Evolutionary conservation across 306 rosid species (phyloP).

Genomic region (Neltuma alba): DNA sequence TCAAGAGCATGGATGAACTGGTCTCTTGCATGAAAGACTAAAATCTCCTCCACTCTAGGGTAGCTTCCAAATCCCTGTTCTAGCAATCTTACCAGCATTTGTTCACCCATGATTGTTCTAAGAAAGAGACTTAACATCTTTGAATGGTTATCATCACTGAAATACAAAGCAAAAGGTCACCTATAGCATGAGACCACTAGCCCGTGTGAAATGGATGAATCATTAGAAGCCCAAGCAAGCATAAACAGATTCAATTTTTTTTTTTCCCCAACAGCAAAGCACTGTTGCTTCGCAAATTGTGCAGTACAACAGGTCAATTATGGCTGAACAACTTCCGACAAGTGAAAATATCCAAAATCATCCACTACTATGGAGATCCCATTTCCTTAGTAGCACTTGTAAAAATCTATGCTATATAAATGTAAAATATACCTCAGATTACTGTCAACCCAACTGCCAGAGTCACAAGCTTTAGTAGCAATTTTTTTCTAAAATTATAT

Average conservation of each 20-base stretch:
- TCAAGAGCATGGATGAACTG: neutral
- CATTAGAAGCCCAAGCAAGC: neutral
- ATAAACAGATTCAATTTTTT: neutral
- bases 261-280: neutral
- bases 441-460: neutral
- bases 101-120: too few relatives aligned
- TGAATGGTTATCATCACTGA: neutral
- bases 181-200: neutral
- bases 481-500: neutral
- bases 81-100: neutral
- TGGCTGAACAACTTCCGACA: conserved; percentile 1
- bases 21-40: neutral
- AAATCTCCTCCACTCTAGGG: neutral
- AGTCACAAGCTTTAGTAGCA: neutral
- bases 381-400: neutral
- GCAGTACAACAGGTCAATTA: neutral
- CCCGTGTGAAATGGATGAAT: neutral
- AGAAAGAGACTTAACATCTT: too few relatives aligned
- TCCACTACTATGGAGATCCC: neutral
- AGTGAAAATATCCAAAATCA: neutral
- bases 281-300: neutral
- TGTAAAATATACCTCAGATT: neutral
- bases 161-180: neutral
- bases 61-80: neutral
- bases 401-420: neutral